Evolutionary conservation across 2,329 filamentous ascomycete genomes (phyloP).

Genomic region (Colletotrichum eremochloae): DNA sequence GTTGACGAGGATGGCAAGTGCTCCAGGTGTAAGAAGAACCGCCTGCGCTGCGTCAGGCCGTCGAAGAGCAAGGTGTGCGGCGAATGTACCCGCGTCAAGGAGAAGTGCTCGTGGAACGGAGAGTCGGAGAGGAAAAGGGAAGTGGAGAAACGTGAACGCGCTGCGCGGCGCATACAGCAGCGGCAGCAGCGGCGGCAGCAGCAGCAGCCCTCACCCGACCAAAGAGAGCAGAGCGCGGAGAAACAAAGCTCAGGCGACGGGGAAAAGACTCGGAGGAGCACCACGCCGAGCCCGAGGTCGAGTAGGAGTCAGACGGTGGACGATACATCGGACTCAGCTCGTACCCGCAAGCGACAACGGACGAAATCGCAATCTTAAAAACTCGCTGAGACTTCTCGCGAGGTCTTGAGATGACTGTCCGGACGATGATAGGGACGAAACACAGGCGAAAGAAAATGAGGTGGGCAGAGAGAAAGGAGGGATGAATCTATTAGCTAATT

Average conservation of each 20-base stretch:
- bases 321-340: not conserved
- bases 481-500: too few species aligned
- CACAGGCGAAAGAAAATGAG: not conserved
- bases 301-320: not conserved
- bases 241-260: too few species aligned
- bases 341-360: not conserved
- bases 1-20: not conserved
- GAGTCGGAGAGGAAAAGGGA: not conserved
- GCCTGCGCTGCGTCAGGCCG: too few species aligned
- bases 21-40: not conserved
- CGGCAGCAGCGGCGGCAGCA: not conserved
- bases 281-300: not conserved
- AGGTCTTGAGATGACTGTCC: not conserved
- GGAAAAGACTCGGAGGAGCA: not conserved
- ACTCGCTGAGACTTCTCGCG: not conserved
- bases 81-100: not conserved
- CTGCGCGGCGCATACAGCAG: not conserved
- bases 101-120: not conserved
- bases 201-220: not conserved
- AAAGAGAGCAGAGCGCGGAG: too few species aligned
- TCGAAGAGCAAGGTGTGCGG: not conserved
- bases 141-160: not conserved
- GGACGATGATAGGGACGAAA: too few species aligned
- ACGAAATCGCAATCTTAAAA: not conserved
- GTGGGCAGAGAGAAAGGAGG: not conserved